A percentile compares a stretch with the other conserved stretches of the same genome.
Evolutionary conservation across 192 early-diverging fungal genomes (phyloP).

Genomic region (Coemansia sp.): DNA sequence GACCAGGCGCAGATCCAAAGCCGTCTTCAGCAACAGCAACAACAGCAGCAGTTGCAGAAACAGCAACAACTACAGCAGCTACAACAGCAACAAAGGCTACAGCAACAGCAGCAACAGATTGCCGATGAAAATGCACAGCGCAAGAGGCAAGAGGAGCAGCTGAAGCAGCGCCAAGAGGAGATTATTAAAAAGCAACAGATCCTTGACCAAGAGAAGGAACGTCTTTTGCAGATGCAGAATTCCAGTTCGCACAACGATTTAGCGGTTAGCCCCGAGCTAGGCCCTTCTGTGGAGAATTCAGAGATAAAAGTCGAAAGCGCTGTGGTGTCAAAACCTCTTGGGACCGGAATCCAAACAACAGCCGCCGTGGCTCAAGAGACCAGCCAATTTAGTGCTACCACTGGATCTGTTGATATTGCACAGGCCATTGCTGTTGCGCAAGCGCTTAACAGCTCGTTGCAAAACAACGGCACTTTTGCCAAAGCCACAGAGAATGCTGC

Average conservation of each 20-base stretch:
- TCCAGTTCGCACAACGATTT: neutral
- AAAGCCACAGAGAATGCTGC: neutral
- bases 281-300: neutral
- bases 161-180: neutral
- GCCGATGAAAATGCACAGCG: neutral
- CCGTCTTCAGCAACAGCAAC: too few species aligned
- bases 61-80: slow-evolving; percentile 10
- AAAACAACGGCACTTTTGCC: neutral
- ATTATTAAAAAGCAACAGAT: neutral
- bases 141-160: neutral
- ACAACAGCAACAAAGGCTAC: slow-evolving; percentile 7
- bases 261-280: slow-evolving; percentile 4
- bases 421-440: neutral
- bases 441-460: neutral
- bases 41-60: neutral
- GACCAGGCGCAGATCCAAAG: too few species aligned
- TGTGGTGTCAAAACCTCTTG: neutral
- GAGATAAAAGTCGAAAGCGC: neutral
- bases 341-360: neutral
- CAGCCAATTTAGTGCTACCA: neutral
- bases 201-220: neutral
- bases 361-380: neutral
- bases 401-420: neutral
- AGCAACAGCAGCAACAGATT: neutral
- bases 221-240: neutral